Percentiles rank a stretch among this genome's conserved stretches.
Evolutionary conservation across 73 alveolate genomes (phyloP).

Genomic region (Stentor roeselii): DNA sequence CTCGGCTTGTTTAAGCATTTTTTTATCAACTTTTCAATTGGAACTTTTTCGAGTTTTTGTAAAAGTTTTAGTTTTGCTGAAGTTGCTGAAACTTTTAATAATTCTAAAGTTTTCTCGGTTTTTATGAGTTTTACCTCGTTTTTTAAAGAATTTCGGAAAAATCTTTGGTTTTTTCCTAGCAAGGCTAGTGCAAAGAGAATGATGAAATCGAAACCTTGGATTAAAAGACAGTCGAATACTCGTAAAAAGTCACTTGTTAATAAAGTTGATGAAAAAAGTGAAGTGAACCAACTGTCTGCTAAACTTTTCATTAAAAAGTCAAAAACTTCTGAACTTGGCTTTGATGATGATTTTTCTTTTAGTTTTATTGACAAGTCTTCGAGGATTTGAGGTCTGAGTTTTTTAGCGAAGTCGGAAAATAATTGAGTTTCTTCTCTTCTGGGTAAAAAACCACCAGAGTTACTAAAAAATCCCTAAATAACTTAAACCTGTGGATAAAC

Average conservation of each 20-base stretch:
- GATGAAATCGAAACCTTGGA: slow-evolving; percentile 3
- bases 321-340: background rate
- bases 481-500: background rate
- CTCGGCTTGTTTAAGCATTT: background rate
- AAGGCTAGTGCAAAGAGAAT: background rate
- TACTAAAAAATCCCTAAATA: background rate
- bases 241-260: background rate
- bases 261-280: background rate
- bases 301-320: background rate
- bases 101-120: slow-evolving; percentile 10
- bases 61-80: background rate
- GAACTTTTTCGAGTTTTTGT: background rate
- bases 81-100: background rate
- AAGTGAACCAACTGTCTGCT: background rate
- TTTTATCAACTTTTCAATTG: slow-evolving; percentile 1
- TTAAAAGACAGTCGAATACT: slow-evolving; percentile 3
- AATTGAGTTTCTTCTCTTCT: background rate
- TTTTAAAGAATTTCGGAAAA: background rate
- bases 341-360: background rate
- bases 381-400: background rate
- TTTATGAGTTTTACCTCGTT: background rate
- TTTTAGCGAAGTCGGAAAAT: background rate
- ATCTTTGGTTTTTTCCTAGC: slow-evolving; percentile 2
- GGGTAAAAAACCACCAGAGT: background rate
- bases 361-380: background rate